phyloP scores from a whole-genome alignment of 139 green algal species.

The Picochlorum sp. region DNA sequence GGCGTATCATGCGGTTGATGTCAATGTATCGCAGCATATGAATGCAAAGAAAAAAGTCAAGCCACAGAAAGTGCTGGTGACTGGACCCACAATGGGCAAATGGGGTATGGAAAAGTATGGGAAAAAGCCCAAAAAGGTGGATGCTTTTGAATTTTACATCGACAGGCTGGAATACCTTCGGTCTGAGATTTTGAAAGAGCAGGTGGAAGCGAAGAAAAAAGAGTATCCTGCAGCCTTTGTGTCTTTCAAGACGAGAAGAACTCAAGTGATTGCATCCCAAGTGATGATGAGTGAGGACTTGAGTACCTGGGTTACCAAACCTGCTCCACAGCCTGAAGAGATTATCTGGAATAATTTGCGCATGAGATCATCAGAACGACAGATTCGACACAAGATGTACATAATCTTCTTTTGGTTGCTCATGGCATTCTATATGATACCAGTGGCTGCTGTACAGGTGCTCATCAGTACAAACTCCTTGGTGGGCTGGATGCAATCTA shows the following conservation, averaged over 20 bases:
- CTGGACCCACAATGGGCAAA: neutral
- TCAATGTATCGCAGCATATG: neutral
- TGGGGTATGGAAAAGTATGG: conserved; percentile 13
- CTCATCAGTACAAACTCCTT: conserved; percentile 4
- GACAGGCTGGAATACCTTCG: conserved; percentile 10
- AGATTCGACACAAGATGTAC: conserved; percentile 15
- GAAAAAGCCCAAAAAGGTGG: conserved; percentile 32
- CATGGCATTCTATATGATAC: conserved; percentile 28
- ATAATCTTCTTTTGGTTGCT: conserved; percentile 25
- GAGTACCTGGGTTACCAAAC: conserved; percentile 26
- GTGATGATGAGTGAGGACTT: conserved; percentile 38
- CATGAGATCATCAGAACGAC: conserved; percentile 24
- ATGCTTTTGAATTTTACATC: conserved; percentile 16
- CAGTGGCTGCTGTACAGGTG: conserved; percentile 2
- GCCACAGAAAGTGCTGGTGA: neutral
- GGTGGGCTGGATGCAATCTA: conserved; percentile 1
- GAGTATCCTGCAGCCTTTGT: conserved; percentile 45
- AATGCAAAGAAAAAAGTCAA: conserved; percentile 1
- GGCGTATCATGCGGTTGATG: neutral
- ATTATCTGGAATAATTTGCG: conserved; percentile 20
- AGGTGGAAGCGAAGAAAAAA: neutral
- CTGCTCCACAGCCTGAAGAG: conserved; percentile 24
- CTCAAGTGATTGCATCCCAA: conserved; percentile 32
- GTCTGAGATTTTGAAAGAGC: neutral
- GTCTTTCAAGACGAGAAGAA: conserved; percentile 40